These are phyloP conservation scores for Daedalea quercina DNA, from an alignment of 768 basidiomycete genomes.

Conservation along the genomic window DNA sequence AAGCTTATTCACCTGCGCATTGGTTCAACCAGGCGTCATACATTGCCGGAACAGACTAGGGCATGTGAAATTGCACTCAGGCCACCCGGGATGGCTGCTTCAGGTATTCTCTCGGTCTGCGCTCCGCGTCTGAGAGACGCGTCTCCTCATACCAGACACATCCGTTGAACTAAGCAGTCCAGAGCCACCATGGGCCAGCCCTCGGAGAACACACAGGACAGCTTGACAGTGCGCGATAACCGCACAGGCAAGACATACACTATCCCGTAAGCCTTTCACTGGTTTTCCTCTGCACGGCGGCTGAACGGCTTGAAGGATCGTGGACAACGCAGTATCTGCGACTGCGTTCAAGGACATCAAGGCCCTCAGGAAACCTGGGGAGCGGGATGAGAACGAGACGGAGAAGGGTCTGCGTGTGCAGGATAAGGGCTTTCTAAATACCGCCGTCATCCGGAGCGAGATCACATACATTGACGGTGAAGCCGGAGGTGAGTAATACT, in stretches of 20 bases:
- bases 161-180: neutral
- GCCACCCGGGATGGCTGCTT: no score
- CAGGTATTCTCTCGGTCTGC: no score
- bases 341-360: conserved; percentile 76
- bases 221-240: conserved; percentile 72
- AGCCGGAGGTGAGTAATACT: conserved; percentile 49
- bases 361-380: conserved; percentile 48
- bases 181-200: conserved; percentile 17
- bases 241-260: conserved; percentile 75
- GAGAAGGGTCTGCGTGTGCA: conserved; percentile 73
- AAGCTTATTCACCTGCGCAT: no score
- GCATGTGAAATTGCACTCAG: neutral
- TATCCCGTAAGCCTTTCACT: conserved; percentile 50
- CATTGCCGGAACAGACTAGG: no score
- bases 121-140: no score
- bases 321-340: conserved; percentile 73
- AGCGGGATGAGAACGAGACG: conserved; percentile 77
- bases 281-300: neutral
- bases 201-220: conserved; percentile 13
- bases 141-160: neutral
- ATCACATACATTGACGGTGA: conserved; percentile 94
- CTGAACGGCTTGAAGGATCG: conserved; percentile 43
- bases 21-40: no score
- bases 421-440: conserved; percentile 80
- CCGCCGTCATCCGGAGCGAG: conserved; percentile 69